Base-by-base conservation (phyloP, 139 green algal species). In the Marvania coccoides region DNA sequence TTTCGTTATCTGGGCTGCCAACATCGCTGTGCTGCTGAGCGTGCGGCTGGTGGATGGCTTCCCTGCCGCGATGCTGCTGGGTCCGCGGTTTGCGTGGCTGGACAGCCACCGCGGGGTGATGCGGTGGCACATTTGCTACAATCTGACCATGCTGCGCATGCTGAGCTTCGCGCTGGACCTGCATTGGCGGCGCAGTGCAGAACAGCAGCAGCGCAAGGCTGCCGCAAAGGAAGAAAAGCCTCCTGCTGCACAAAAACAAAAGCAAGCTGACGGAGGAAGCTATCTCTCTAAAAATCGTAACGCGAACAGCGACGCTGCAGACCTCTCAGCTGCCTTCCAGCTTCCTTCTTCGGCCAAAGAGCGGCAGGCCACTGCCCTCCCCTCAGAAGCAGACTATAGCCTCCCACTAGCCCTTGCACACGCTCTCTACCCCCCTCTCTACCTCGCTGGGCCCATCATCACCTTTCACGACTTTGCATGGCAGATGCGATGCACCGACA, bases 81-180 rank as follows among this genome's bases (percentile, higher is more conserved):
- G 37, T 6, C 12, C 33, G 1, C 12, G 7, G 2, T 38, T 88
- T 6, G 58, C 65, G 0, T 46, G 15, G 3, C 62, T 96, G 36
- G 87, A 95, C 42, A 4, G 13, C 2, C 64, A 88, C 68, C 73
- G 24, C 81, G 90, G 36, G 46, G 29, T 79, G 14, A 65, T 95
- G 51, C 79, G 88, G 0, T 97, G 91, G 91, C 84, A 97, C 55
- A 93, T 95, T 51, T 78, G 82, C 68, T 97, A 88, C 81, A 97
- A 97, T 67, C 58, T 97, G 15, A 57, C 91, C 1, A 13, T 90
- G 26, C 80, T 97, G 34, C 79, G 91, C 39, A 81, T 92, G 67
- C 62, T 97, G 12, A 95, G 86, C 40, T 97, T 84, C 53, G 77
- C 71, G 0, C 62, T 91, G 28, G 91, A 97, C 69, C 67, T 81